Base-by-base conservation (phyloP, 2,329 filamentous ascomycete species). In the Ilyonectria destructans region DNA sequence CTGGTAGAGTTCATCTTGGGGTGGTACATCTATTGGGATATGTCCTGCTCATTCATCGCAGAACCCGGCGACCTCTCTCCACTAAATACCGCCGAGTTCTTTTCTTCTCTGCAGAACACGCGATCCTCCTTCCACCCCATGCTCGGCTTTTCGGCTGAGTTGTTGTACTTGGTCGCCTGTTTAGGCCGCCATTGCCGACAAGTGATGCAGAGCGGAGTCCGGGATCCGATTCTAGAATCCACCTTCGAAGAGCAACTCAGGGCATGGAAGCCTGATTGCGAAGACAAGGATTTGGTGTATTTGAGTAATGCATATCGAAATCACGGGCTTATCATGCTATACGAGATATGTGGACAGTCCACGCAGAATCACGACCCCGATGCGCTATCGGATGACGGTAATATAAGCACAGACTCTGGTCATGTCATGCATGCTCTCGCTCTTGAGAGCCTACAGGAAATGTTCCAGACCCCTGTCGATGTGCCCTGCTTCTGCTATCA, bases 21-120 rank as follows among this genome's bases (percentile, higher is more conserved):
- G 8, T 59, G 57, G 57, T 59, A 51, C 12, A n/a, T 59, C 10
- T 59, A 59, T 6, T 59, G 57, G 57, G 57, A 59, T 9, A 59
- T 59, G 57, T 21, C 45, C 12, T 59, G 57, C 7, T n/a, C 57
- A 17, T 59, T 59, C n/a, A 19, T 59, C 2, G 57, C 23, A 8
- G 45, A 40, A 3, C 29, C 57, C 8, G 23, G 23, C 9, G 31
- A 49, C 12, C 12, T 35, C 45, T 17, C 23, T 31, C 12, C 46
- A 4, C 19, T 26, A 10, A 6, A 51, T 17, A 51, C 17, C 7
- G 9, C 9, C 6, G 6, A 49, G 6, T 10, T 23, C 8, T 49
- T 13, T 49, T 21, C 19, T 17, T 23, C 15, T 17, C 6, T 51
- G 6, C 46, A 26, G 46, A 17, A 3, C 3, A 51, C 17, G 21